Evolutionary conservation across 2,329 filamentous ascomycete genomes (phyloP), one percentile per base, ranked within the genome.

Genomic region (Phoma sp.): DNA sequence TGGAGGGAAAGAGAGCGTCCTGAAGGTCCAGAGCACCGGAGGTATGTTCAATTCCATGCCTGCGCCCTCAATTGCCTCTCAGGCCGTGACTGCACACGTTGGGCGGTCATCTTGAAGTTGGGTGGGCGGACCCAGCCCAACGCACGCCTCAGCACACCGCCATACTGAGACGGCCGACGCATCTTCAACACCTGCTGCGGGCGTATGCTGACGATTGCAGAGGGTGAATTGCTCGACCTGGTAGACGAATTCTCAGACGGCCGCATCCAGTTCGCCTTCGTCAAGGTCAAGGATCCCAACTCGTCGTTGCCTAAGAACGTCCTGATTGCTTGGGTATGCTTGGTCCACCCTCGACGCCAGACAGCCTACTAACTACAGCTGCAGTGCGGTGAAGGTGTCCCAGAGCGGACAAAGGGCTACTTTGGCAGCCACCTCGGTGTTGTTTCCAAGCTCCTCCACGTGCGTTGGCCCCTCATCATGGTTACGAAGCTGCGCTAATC

Each of bases 371-470:
- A 51, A 64, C 33, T 32, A 39, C 43, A 6, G 47, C 38, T 46
- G 44, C 61, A 84, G 90, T 99, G 95, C 76, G 95, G 95, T 64
- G 94, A 96, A 72, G 95, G 95, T 67, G 95, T 99, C 15, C 95
- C 95, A n/a, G 95, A 99, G 79, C 85, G 94, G 69, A 98, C 94
- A 58, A 99, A 98, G 79, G 95, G 95, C 63, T 98, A 98, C 79
- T 99, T 99, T 75, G 96, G 92, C 64, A 97, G 92, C 78, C 94
- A 99, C 78, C 81, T 95, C 43, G 88, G 90, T 57, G 89, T 92
- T 43, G 92, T 98, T 33, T 88, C 92, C 59, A 97, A 96, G 78
- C 84, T 97, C 65, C 85, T 99, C 37, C 93, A 97, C 79, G 88
- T 88, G 72, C 45, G 78, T 72, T 22, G 12, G 24, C n/a, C 39